Conservation (phyloP, 805 yeast genomes). For the Metschnikowia reukaufii region DNA sequence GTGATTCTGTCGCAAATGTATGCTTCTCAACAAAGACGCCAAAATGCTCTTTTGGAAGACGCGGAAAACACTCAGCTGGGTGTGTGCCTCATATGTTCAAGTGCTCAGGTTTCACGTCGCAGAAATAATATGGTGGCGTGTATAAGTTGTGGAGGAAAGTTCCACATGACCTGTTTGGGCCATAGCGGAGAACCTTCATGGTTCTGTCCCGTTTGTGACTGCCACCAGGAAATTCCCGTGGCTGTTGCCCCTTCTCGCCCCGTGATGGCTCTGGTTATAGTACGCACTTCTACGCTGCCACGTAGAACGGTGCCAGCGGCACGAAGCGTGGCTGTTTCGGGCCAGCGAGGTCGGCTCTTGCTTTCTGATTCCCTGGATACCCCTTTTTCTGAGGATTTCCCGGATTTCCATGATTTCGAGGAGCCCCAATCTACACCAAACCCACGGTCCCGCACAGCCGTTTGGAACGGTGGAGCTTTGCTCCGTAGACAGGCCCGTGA, state of each 20-base stretch:
- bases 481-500: conserved; percentile 35
- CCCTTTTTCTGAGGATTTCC: too few species aligned
- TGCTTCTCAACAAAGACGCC: conserved; percentile 3
- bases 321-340: too few species aligned
- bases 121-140: conserved; percentile 26
- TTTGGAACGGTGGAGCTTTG: conserved; percentile 41
- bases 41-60: not conserved
- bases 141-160: conserved; percentile 37
- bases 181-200: conserved; percentile 26
- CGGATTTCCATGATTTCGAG: too few species aligned
- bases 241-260: not conserved
- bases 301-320: too few species aligned
- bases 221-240: conserved; percentile 33
- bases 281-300: too few species aligned
- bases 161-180: conserved; percentile 45
- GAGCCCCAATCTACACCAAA: too few species aligned
- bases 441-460: not conserved
- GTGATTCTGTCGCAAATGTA: conserved; percentile 23
- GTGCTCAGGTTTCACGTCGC: conserved; percentile 30
- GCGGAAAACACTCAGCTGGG: conserved; percentile 18
- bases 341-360: too few species aligned
- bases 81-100: conserved; percentile 36
- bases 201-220: conserved; percentile 55
- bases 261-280: too few species aligned
- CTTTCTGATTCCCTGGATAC: too few species aligned